phyloP scores from a whole-genome alignment of 208 protist genomes.

The Strigomonas oncopelti region DNA sequence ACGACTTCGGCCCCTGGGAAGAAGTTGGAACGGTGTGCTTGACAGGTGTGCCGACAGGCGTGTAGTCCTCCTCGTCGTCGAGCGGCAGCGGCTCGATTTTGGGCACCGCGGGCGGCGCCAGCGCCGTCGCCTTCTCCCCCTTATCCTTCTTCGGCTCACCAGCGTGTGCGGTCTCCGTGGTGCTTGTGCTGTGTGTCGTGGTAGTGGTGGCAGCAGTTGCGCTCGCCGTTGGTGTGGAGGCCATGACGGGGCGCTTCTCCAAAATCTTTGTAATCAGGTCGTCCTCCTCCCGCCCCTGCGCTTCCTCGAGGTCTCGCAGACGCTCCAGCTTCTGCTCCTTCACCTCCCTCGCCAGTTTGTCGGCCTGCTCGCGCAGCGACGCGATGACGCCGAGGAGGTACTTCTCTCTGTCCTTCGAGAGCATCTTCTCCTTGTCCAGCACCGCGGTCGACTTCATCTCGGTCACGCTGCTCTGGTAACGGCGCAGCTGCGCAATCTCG shows the following conservation, averaged over 20 bases:
- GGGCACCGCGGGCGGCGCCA: no score
- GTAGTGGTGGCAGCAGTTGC: not conserved
- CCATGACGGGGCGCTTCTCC: slow-evolving; percentile 11
- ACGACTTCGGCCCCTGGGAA: not conserved
- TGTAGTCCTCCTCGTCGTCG: no score
- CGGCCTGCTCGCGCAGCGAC: slow-evolving; percentile 10
- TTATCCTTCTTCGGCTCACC: not conserved
- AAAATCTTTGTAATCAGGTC: slow-evolving; percentile 8
- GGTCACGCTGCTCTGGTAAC: slow-evolving; percentile 14
- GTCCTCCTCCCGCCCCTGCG: slow-evolving; percentile 12
- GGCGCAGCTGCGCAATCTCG: slow-evolving; percentile 28
- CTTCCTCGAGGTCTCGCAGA: slow-evolving; percentile 21
- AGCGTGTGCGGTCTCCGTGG: not conserved
- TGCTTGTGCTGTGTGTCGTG: not conserved
- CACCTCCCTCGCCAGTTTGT: slow-evolving; percentile 12
- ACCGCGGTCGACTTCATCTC: slow-evolving; percentile 16
- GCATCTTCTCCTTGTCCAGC: slow-evolving; percentile 17
- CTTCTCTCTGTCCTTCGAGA: slow-evolving; percentile 32
- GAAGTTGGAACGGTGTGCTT: not conserved
- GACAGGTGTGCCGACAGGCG: no score
- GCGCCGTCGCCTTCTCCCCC: not conserved
- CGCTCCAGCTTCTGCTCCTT: slow-evolving; percentile 22
- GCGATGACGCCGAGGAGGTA: slow-evolving; percentile 17
- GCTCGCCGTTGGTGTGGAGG: not conserved
- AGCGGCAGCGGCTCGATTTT: no score